Conservation (phyloP, 2,329 filamentous ascomycete species). For the Tolypocladium endophyticum region DNA sequence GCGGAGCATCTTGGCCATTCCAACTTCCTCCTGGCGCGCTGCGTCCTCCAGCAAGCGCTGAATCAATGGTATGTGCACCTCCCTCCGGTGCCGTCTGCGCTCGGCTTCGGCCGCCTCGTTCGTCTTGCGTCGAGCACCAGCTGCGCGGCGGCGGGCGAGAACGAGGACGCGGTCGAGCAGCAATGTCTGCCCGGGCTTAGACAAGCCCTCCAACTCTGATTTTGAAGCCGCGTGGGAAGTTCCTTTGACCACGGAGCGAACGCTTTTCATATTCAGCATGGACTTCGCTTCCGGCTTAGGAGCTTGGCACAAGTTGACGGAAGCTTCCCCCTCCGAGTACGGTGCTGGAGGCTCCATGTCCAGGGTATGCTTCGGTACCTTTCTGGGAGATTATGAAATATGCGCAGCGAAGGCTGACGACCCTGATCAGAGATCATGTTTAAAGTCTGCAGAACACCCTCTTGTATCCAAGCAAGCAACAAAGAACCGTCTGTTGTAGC, state of each 20-base stretch:
- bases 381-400: neutral
- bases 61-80: neutral
- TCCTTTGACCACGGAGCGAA: neutral
- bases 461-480: neutral
- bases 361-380: neutral
- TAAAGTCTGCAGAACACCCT: neutral
- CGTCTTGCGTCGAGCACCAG: neutral
- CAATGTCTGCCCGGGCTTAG: neutral
- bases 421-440: neutral
- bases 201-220: neutral
- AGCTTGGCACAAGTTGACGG: neutral
- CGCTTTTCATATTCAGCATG: too few species aligned
- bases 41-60: neutral
- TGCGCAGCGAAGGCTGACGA: neutral
- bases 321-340: neutral
- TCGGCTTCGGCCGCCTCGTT: neutral
- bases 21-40: neutral
- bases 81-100: neutral
- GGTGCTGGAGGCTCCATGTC: neutral
- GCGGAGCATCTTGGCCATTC: neutral
- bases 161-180: neutral
- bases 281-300: neutral
- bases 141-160: neutral
- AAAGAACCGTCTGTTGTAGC: neutral
- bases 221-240: neutral